Percentiles rank a stretch among this genome's conserved stretches.
These are phyloP conservation scores for Candida tetrigidarum DNA, from an alignment of 1,139 yeast species.

Conservation along the genomic window DNA sequence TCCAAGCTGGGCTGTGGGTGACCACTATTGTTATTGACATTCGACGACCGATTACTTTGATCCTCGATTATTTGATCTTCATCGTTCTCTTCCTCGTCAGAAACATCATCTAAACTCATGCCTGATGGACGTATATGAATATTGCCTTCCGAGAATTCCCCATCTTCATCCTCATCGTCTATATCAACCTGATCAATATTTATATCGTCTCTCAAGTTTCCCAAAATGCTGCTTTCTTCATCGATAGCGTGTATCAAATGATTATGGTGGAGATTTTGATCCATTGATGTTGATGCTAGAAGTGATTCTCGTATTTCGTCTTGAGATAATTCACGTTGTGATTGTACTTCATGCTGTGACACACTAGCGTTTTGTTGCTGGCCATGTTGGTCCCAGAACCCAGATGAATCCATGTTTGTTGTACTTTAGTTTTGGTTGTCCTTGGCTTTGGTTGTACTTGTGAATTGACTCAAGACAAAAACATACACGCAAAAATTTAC, in stretches of 20 bases:
- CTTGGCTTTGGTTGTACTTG: not conserved
- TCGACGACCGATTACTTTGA: constrained; percentile 7
- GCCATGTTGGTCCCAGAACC: constrained; percentile 30
- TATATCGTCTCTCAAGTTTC: not conserved
- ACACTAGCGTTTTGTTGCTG: not conserved
- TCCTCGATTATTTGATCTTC: constrained; percentile 6
- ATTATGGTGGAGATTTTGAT: constrained; percentile 12
- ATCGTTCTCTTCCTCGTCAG: constrained; percentile 8
- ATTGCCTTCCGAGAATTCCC: constrained; percentile 1
- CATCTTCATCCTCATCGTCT: constrained; percentile 9
- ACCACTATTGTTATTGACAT: constrained; percentile 3
- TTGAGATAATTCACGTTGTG: constrained; percentile 38
- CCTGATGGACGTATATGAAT: constrained; percentile 6
- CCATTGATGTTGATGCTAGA: constrained; percentile 22
- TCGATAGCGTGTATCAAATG: constrained; percentile 16
- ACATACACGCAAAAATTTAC: not conserved
- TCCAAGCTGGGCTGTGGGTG: constrained; percentile 36
- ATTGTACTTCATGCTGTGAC: constrained; percentile 34
- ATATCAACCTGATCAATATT: constrained; percentile 2
- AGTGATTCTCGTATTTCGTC: constrained; percentile 41
- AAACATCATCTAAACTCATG: constrained; percentile 7
- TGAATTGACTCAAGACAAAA: not conserved
- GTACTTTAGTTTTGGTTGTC: too few relatives aligned
- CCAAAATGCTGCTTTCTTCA: constrained; percentile 20
- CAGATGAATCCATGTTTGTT: constrained; percentile 29